Base-by-base conservation (phyloP, 129 eudicot species). In the Flaveria linearis region DNA sequence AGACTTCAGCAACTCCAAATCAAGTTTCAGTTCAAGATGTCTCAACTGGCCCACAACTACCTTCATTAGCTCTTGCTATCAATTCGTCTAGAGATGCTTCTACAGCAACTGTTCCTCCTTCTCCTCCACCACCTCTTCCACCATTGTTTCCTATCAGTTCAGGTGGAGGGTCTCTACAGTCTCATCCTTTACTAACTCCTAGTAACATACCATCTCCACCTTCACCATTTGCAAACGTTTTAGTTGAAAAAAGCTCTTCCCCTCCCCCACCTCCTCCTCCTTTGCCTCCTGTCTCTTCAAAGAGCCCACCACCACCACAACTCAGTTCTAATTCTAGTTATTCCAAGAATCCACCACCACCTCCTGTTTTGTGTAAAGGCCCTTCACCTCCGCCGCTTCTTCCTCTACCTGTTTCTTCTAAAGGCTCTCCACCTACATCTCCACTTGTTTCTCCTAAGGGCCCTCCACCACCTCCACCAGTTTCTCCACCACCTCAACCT, bases 181-280 rank as follows among this genome's bases (percentile, higher is more conserved):
- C 82, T 39, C 77, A 49, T 46, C 81, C 88, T 15, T 69, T 81
- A 74, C 76, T 80, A 43, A 62, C 42, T 75, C 30, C 57, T 30
- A 47, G 72, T 47, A 47, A 30, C 18, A 33, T 65, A 64, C 28
- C 82, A 69, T 10, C 50, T 9, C 80, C 73, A 20, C 61, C 81
- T 30, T 78, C 78, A 26, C 66, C 72, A 61, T 50, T 16, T 47
- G 51, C 46, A 41, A 12, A 78, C 30, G 39, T 10, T 11, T 51
- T 66, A 25, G 63, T 33, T 2, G 55, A 33, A 8, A 64, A 58
- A 23, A 33, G 42, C 73, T 79, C 85, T 22, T 73, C 74, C 0
- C 78, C 85, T 12, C 71, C 74, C 10, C 82, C 75, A 3, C 73
- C 80, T 0, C 83, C 87, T 3, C 87, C 85, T 50, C 47, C 78